Evolutionary conservation across 2,329 filamentous ascomycete species (phyloP).

Genomic region (Delphinella strobiligena): DNA sequence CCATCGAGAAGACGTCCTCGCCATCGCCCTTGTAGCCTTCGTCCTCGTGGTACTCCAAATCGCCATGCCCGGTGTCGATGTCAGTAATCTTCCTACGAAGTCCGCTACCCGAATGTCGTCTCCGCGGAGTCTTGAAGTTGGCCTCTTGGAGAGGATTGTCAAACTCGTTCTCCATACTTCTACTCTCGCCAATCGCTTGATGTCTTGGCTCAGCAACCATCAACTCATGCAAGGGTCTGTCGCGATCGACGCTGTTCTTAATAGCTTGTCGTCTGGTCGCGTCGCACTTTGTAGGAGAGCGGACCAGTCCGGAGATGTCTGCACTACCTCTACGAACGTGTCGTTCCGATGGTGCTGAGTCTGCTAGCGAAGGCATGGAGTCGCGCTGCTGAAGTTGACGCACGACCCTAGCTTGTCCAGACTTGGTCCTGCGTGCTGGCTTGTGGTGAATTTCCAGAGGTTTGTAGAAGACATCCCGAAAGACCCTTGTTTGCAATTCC

Average conservation of each 20-base stretch:
- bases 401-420: constrained; percentile 50
- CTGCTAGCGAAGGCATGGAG: constrained; percentile 6
- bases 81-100: constrained; percentile 60
- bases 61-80: constrained; percentile 54
- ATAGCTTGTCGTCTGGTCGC: constrained; percentile 30
- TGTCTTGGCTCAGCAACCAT: constrained; percentile 1
- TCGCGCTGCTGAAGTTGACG: constrained; percentile 9
- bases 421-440: constrained; percentile 55
- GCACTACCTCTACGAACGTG: constrained; percentile 21
- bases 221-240: constrained; percentile 4
- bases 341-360: constrained; percentile 14
- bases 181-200: constrained; percentile 1
- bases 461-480: constrained; percentile 72
- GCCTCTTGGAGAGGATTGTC: constrained; percentile 3
- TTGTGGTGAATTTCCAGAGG: constrained; percentile 74
- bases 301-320: constrained; percentile 20
- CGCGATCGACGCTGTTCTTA: constrained; percentile 17
- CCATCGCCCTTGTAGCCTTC: constrained; percentile 75
- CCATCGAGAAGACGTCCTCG: constrained; percentile 59
- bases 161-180: constrained; percentile 7
- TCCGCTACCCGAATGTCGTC: constrained; percentile 80
- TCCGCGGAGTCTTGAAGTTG: constrained; percentile 26
- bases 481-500: constrained; percentile 75
- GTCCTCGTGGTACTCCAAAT: constrained; percentile 82
- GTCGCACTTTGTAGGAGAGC: constrained; percentile 19